Base-by-base conservation (phyloP, 2,329 filamentous ascomycete genomes). In the Fusarium annulatum region DNA sequence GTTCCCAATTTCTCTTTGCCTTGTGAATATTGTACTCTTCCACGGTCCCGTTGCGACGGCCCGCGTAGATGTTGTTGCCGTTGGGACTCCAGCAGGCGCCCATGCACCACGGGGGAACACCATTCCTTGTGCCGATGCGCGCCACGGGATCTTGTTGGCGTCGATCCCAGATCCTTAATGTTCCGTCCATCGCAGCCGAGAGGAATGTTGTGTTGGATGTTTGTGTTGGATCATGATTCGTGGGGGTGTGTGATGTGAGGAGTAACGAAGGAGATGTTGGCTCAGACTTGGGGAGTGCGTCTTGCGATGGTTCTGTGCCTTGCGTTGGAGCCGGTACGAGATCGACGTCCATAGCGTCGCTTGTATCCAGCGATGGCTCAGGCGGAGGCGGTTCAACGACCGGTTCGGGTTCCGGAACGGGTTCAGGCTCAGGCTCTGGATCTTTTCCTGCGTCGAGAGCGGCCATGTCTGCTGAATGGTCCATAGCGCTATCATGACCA, bases 71-170 rank as follows among this genome's bases (percentile, higher is more conserved):
- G 82, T 90, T 94, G 82, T 98, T 98, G 19, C 96, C 96, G 80
- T 98, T 94, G 1, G 95, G 95, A 61, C 93, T 96, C 96, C 96
- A 99, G 84, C 95, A 97, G 2, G 95, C 94, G 74, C 94, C 95
- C 91, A 97, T 98, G 82, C 96, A 98, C 96, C 96, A 99, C 1
- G 96, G 96, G 2, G 96, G 96, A 2, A 94, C 93, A 23, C 91
- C 91, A 16, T 90, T 89, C 16, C 91, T 87, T 23, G 93, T 94
- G 3, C 88, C 86, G 64, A 98, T 96, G 34, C 92, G 90, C 6
- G 96, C 95, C 4, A 97, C 87, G 0, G 96, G 93, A 41, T 92
- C 88, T 2, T 89, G 89, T 71, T 93, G 89, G 26, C 96, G 91
- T 7, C 92, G 87, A 79, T 99, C 97, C 96, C 96, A 99, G 74